Conservation (phyloP, 108 stramenopile genomes). For the Nannochloropsis granulata region DNA sequence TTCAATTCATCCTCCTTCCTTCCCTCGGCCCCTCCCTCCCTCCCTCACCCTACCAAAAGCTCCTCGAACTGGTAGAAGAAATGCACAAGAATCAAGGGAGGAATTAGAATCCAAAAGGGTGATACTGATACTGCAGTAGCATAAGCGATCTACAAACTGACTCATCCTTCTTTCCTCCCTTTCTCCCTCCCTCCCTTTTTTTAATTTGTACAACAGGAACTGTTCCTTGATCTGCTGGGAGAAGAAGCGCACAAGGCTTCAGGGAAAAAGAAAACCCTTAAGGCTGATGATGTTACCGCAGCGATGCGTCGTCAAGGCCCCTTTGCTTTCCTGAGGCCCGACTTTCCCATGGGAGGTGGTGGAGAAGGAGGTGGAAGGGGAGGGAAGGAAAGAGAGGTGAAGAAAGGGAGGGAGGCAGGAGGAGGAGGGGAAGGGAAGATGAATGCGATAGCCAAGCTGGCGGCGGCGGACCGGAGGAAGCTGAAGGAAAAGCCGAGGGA, state of each 20-base stretch:
- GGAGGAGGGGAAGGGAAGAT: neutral
- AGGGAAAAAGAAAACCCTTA: neutral
- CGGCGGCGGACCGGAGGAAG: neutral
- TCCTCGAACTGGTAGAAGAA: too few relatives aligned
- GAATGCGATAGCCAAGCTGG: neutral
- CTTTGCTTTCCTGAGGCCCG: neutral
- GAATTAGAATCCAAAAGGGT: too few relatives aligned
- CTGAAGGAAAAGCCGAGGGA: neutral
- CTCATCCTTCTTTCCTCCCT: neutral
- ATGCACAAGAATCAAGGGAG: too few relatives aligned
- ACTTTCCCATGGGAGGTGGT: neutral
- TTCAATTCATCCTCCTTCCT: neutral
- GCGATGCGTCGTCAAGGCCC: neutral
- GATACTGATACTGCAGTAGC: too few relatives aligned
- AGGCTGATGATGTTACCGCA: neutral
- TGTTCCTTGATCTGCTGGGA: neutral
- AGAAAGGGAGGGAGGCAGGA: neutral
- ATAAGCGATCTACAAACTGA: neutral
- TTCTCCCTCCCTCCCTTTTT: neutral
- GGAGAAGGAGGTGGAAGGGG: neutral
- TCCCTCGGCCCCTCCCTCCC: neutral
- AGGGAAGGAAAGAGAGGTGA: neutral
- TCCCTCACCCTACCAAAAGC: too few relatives aligned
- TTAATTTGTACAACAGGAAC: neutral
- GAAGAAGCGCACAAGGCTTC: neutral